Evolutionary conservation across 2,329 filamentous ascomycete species (phyloP), one percentile per base, ranked within the genome.

Genomic region (Aspergillus ustus): DNA sequence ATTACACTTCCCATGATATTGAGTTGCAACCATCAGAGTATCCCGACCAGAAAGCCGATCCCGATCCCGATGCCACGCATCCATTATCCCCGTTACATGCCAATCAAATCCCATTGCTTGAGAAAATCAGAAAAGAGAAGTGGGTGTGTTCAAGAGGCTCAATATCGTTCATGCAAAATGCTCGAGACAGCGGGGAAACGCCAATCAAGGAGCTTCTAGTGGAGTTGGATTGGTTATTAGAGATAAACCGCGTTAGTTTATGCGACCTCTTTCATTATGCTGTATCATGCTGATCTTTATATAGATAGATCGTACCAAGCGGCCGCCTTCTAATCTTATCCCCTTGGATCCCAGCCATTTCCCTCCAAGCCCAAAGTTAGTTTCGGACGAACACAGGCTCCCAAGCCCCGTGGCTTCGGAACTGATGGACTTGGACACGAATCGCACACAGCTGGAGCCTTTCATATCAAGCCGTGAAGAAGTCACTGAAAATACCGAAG

Each of bases 161-260:
- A 2, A 56, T 73, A 6, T 9, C 56, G 13, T 51, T 72, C 28
- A 59, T 76, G 25, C 71, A 79, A 43, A 66, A 73, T 3, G 68
- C 76, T 3, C 64, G 75, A 28, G 68, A 64, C 28, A 22, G 52
- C 40, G 70, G 72, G 49, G 53, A 63, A 13, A 70, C 61, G 40
- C 60, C 64, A n/a, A 37, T 56, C 15, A 59, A 67, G 7, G 69
- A 74, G 56, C 50, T 67, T 20, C 70, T 72, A 19, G 63, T 46
- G 20, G 46, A 73, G 7, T 63, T 70, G 45, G 58, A 55, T 3
- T 66, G 3, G 1, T 8, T 53, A 7, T 29, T 52, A 37, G 25
- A 43, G n/a, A 48, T 52, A 45, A 25, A 11, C 17, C 8, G 15
- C n/a, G 31, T 22, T 44, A 34, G 17, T 34, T 15, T 43, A 7